Percentiles rank a stretch among this genome's conserved stretches.
Evolutionary conservation across 768 basidiomycete species (phyloP).

Genomic region (Chalciporus piperatus): DNA sequence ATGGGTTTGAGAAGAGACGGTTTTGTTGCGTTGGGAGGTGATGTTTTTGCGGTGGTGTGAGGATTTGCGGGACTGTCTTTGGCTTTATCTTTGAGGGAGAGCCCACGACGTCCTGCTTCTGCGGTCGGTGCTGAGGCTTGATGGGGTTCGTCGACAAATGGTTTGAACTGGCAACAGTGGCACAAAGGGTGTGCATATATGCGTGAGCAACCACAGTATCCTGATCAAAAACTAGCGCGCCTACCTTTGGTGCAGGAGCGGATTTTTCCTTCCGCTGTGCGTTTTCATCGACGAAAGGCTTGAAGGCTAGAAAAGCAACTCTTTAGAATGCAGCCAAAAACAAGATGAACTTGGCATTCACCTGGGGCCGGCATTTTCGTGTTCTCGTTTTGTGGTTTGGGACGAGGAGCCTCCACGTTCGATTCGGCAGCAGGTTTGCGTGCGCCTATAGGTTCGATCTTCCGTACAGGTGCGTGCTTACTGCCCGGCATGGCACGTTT

Average conservation of each 20-base stretch:
- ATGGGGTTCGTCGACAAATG: conserved; percentile 56
- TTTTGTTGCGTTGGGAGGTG: conserved; percentile 20
- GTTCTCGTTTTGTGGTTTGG: conserved; percentile 27
- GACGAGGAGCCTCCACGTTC: conserved; percentile 34
- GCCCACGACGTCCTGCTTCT: conserved; percentile 37
- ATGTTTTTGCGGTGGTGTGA: conserved; percentile 25
- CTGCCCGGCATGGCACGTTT: conserved; percentile 56
- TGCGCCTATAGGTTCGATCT: conserved; percentile 54
- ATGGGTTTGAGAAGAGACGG: conserved; percentile 31
- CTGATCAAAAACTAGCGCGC: background rate
- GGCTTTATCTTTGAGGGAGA: conserved; percentile 50
- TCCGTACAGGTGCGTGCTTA: conserved; percentile 70
- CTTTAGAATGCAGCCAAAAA: conserved; percentile 19
- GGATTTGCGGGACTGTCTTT: conserved; percentile 20
- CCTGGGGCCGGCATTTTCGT: conserved; percentile 36
- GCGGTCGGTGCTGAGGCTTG: conserved; percentile 38
- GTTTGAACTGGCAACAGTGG: conserved; percentile 51
- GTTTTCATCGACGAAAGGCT: conserved; percentile 70
- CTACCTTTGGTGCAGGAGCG: conserved; percentile 23
- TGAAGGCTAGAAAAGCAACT: conserved; percentile 38
- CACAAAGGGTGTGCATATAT: background rate
- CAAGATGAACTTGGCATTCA: conserved; percentile 18
- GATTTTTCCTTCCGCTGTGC: conserved; percentile 43
- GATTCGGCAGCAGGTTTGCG: conserved; percentile 21
- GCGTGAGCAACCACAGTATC: conserved; percentile 7